Evolutionary conservation across 2,329 filamentous ascomycete species (phyloP), one percentile per base, ranked within the genome.

Genomic region (Sclerotinia spermophila): DNA sequence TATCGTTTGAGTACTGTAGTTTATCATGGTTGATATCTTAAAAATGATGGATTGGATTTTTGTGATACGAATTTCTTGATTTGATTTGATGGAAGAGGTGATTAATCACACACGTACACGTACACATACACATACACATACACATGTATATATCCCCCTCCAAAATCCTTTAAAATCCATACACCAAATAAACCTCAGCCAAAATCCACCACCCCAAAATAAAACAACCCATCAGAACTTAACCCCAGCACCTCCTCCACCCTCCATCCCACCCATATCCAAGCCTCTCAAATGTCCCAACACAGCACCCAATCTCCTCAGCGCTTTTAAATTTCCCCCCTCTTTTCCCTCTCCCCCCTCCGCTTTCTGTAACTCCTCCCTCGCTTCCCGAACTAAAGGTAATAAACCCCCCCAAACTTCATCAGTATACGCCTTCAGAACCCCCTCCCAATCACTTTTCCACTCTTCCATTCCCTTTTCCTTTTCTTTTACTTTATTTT

Each of bases 361-460:
- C n/a, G 81, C 78, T 62, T 85, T 81, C 30, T n/a, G n/a, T n/a
- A 91, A 79, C 77, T 92, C 89, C 60, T 80, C 79, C 70, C 81
- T 82, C 5, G 89, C 90, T 72, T 86, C 83, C 65, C 83, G 81
- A 15, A 89, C 84, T 45, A 90, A 80, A 5, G 85, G 83, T 42
- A 83, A 80, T 30, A 92, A 78, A 70, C 87, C 87, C 30, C 90
- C 90, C 90, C 90, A 92, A 35, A 92, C 89, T 69, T 91, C 86
- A 76, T 91, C 88, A 0, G 84, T 84, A 74, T 90, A 90, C 45
- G 82, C 80, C 2, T 82, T 84, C 35, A 90, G 80, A 11, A 89
- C 86, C 56, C 82, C 81, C 45, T 83, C 82, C 87, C 87, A 90
- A 59, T 72, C 69, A 24, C 60, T 68, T 60, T 76, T 69, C 27